Conservation (phyloP, 768 basidiomycete genomes). For the Stropharia rugosoannulata region DNA sequence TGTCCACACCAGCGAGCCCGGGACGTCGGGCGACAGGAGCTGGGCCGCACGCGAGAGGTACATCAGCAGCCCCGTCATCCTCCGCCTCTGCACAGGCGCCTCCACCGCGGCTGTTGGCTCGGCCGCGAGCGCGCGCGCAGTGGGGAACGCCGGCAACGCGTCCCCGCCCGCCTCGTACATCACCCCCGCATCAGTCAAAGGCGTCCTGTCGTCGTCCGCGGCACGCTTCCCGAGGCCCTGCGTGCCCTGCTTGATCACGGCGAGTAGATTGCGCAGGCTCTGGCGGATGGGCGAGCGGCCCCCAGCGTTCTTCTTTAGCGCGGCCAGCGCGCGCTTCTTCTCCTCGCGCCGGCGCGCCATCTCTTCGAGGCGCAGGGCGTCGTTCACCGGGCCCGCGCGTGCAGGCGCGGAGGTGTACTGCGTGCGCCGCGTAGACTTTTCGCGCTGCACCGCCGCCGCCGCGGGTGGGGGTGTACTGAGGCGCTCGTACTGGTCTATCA, state of each 20-base stretch:
- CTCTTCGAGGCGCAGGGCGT: not conserved
- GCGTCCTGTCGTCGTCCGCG: conserved; percentile 13
- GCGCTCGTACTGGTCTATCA: conserved; percentile 23
- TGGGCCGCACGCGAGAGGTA: conserved; percentile 40
- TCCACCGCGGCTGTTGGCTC: not conserved
- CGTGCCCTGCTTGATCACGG: conserved; percentile 54
- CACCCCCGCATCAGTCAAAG: not conserved
- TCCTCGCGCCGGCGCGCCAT: not conserved
- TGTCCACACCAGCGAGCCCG: conserved; percentile 45
- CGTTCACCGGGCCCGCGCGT: not conserved
- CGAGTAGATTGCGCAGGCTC: conserved; percentile 62
- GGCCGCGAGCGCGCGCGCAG: not conserved
- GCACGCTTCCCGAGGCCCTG: conserved; percentile 22
- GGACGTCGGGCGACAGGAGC: conserved; percentile 13
- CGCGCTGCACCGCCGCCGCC: not conserved
- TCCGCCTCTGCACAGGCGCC: conserved; percentile 10
- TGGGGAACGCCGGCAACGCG: not conserved
- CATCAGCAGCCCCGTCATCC: conserved; percentile 39
- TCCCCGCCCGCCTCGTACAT: not conserved
- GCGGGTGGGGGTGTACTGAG: conserved; percentile 16
- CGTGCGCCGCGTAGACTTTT: conserved; percentile 13
- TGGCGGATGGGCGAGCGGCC: conserved; percentile 54
- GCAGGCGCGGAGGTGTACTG: conserved; percentile 7
- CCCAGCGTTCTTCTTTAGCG: conserved; percentile 7
- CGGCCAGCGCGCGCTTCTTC: not conserved